Evolutionary conservation across 805 yeast species (phyloP), one percentile per base, ranked within the genome.

Genomic region (Deakozyma indianensis): DNA sequence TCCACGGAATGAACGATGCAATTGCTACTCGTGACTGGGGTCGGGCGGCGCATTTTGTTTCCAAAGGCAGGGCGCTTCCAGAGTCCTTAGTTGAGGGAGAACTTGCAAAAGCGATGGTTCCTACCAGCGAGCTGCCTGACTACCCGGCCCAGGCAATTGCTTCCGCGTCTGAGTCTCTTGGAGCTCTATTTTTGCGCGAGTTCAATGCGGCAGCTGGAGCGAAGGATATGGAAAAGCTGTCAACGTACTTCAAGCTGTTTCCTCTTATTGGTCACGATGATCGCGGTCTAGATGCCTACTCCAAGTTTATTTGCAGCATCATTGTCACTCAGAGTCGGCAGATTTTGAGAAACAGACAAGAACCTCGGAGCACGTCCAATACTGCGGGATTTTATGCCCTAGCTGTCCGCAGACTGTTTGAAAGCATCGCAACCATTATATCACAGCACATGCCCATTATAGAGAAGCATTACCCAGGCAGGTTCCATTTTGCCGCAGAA

Each of bases 361-460:
- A 27, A 43, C 28, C 28, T 14, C 7, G 14, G 14, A 25, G 14
- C 28, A 15, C 42, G 41, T 15, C 45, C 41, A 3, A 55, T 66
- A 1, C 20, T 38, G 3, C 42, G 52, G 20, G 45, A 43, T 61
- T 67, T 43, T 68, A 66, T 47, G 68, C 65, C 1, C 49, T 63
- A 45, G 69, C 65, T 3, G 54, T 64, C 42, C 52, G 69, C 2
- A 51, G 67, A 51, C 63, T 92, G 38, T 81, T 88, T 55, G 95
- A 88, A 56, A 85, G 78, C 46, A 79, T 87, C 3, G 86, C 96
- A 1, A 73, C 77, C 43, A 86, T 92, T 62, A 72, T 92, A 21
- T 78, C 79, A 41, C 96, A 87, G 56, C 97, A 92, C 59, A 76
- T 92, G 0, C 80, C 79, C 9, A 73, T 92, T 35, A 86, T 92